phyloP scores from a whole-genome alignment of 192 early-diverging fungal species.

The Linnemannia zychae region DNA sequence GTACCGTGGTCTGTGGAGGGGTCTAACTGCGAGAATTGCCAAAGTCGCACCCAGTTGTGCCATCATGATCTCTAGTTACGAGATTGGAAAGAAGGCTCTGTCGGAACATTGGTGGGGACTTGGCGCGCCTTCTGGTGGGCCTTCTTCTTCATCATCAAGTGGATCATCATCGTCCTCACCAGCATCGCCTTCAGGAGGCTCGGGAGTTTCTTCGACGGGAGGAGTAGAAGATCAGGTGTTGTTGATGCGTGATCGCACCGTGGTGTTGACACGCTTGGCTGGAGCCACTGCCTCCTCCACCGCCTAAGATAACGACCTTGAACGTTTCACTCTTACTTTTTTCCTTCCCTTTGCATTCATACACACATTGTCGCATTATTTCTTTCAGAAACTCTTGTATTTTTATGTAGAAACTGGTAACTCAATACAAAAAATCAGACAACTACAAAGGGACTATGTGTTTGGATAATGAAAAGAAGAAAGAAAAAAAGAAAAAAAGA shows the following conservation, averaged over 20 bases:
- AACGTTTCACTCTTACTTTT: no score
- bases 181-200: not conserved
- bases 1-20: constrained; percentile 65
- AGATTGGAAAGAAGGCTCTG: constrained; percentile 71
- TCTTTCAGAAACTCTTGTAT: not conserved
- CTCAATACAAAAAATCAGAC: not conserved
- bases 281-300: constrained; percentile 1
- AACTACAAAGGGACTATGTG: not conserved
- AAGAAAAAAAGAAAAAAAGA: not conserved
- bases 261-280: not conserved
- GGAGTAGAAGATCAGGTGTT: constrained; percentile 25
- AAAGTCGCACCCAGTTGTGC: constrained; percentile 95
- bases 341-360: not conserved
- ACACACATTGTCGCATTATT: not conserved
- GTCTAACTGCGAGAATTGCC: constrained; percentile 80
- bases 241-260: constrained; percentile 23
- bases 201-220: not conserved
- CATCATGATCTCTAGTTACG: constrained; percentile 96
- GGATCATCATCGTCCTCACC: constrained; percentile 11
- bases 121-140: constrained; percentile 21
- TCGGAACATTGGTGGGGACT: constrained; percentile 57
- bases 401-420: not conserved
- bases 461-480: not conserved
- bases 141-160: constrained; percentile 10
- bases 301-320: not conserved